Evolutionary conservation across 1,284 basidiomycete genomes (phyloP).

Genomic region (Neolentinus lepideus): DNA sequence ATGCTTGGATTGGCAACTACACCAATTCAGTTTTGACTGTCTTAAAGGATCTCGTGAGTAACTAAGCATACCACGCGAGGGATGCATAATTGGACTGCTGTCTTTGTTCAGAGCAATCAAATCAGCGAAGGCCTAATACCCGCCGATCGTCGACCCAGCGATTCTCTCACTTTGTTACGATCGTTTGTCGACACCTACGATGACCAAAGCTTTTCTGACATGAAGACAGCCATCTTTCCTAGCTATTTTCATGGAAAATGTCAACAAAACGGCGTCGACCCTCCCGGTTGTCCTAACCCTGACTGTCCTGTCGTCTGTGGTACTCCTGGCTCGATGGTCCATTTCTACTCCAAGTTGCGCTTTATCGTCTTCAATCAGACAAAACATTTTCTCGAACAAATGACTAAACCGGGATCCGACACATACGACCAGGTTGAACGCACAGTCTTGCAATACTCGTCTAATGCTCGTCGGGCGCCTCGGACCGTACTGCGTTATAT

Average conservation of each 20-base stretch:
- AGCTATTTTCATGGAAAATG: constrained; percentile 72
- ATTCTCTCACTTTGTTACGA: constrained; percentile 28
- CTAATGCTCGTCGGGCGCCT: constrained; percentile 3
- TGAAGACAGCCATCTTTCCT: constrained; percentile 52
- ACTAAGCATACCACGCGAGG: constrained; percentile 5
- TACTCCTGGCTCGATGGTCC: constrained; percentile 70
- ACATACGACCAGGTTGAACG: constrained; percentile 34
- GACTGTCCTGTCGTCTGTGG: constrained; percentile 71
- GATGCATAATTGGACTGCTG: constrained; percentile 2
- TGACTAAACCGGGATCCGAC: constrained; percentile 29
- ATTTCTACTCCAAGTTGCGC: constrained; percentile 48
- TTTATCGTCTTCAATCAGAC: constrained; percentile 44
- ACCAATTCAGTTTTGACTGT: constrained; percentile 28
- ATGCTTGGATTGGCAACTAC: constrained; percentile 46
- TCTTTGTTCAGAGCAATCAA: constrained; percentile 26
- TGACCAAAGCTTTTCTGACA: constrained; percentile 31
- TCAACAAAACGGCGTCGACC: constrained; percentile 46
- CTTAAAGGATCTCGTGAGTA: constrained; percentile 32
- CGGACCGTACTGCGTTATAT: constrained; percentile 5
- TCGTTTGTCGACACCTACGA: constrained; percentile 42
- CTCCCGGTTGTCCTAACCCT: constrained; percentile 67
- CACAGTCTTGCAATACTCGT: constrained; percentile 25
- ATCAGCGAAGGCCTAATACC: constrained; percentile 26
- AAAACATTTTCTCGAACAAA: constrained; percentile 23
- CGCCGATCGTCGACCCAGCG: constrained; percentile 22